Evolutionary conservation across 306 rosid species (phyloP).

Genomic region (Quercus gilva): DNA sequence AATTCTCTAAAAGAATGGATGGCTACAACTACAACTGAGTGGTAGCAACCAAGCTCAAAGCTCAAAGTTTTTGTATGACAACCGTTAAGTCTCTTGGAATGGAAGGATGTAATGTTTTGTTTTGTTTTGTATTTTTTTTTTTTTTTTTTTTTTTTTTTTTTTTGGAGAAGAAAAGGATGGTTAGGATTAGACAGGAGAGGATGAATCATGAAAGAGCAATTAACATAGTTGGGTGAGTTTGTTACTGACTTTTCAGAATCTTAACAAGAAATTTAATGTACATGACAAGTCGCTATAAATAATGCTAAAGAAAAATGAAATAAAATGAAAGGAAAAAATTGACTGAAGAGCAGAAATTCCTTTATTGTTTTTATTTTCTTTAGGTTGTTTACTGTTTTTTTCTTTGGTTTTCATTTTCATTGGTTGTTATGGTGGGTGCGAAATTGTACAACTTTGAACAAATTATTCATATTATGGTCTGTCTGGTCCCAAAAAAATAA

Average conservation of each 20-base stretch:
- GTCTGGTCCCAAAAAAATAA: neutral
- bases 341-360: constrained; percentile 30
- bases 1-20: constrained; percentile 17
- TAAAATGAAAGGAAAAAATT: constrained; percentile 8
- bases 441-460: constrained; percentile 9
- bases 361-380: neutral
- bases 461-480: neutral
- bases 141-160: no score
- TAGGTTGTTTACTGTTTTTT: constrained; percentile 22
- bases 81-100: constrained; percentile 39
- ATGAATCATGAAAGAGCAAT: neutral
- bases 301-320: constrained; percentile 5
- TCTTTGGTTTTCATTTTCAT: constrained; percentile 45
- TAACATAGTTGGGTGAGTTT: constrained; percentile 58
- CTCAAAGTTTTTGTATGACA: neutral
- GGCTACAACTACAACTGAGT: constrained; percentile 21
- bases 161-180: neutral
- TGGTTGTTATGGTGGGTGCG: constrained; percentile 47
- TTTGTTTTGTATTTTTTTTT: no score
- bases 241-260: constrained; percentile 50
- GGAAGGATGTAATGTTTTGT: constrained; percentile 15
- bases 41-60: constrained; percentile 10
- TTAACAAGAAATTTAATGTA: constrained; percentile 16
- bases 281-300: constrained; percentile 8
- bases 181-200: constrained; percentile 58